These are phyloP conservation scores for Taxawa tesnikishii DNA, from an alignment of 2,329 filamentous ascomycete genomes.

Conservation along the genomic window DNA sequence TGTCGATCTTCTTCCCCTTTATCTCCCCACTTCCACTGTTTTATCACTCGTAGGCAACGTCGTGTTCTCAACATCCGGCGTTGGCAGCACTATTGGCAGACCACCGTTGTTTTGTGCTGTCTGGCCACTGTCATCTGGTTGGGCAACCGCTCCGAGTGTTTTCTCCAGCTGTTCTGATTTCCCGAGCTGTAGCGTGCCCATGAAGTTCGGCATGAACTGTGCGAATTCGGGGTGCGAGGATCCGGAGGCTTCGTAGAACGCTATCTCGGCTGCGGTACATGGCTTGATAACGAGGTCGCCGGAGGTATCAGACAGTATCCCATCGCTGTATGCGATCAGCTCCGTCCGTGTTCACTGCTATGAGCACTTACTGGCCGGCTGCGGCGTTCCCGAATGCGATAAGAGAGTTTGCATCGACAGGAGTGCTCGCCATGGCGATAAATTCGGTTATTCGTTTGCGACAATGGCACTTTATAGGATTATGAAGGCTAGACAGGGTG, in stretches of 20 bases:
- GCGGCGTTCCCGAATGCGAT: constrained; percentile 63
- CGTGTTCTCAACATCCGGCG: constrained; percentile 1
- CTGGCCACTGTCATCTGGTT: background rate
- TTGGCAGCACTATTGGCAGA: constrained; percentile 6
- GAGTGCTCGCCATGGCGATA: constrained; percentile 22
- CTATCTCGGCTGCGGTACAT: constrained; percentile 72
- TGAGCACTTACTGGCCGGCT: constrained; percentile 63
- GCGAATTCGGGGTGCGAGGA: constrained; percentile 59
- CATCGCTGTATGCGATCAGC: constrained; percentile 49
- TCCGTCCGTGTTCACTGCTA: background rate
- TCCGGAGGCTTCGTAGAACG: constrained; percentile 71
- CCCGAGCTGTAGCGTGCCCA: constrained; percentile 66
- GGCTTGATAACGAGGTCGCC: constrained; percentile 90
- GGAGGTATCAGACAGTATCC: constrained; percentile 71
- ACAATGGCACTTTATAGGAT: too few species aligned
- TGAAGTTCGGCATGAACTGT: constrained; percentile 70
- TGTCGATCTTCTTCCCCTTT: constrained; percentile 54
- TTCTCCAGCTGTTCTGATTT: constrained; percentile 10
- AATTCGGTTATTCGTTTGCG: too few species aligned
- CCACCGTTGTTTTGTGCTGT: background rate
- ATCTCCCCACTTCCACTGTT: too few species aligned
- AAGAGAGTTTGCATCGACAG: constrained; percentile 50
- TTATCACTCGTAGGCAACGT: constrained; percentile 9
- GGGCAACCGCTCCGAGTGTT: too few species aligned
- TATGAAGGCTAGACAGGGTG: too few species aligned